A percentile compares a stretch with the other conserved stretches of the same genome.
Evolutionary conservation across 768 basidiomycete genomes (phyloP).

Genomic region (Russula sp.): DNA sequence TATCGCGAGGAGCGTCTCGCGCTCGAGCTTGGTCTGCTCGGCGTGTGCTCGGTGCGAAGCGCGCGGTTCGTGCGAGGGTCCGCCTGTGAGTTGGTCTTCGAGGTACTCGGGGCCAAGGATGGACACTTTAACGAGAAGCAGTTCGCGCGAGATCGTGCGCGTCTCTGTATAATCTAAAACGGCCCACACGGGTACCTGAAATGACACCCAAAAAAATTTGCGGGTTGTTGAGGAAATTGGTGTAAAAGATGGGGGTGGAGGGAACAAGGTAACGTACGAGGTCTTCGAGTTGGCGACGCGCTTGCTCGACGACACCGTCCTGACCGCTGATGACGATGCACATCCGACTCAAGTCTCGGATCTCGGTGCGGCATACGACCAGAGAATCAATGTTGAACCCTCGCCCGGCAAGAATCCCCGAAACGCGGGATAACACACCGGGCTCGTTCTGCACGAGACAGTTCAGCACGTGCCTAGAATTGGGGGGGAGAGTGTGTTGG

Average conservation of each 20-base stretch:
- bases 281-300: conserved; percentile 92
- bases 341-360: conserved; percentile 96
- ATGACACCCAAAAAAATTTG: background rate
- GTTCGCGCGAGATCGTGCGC: conserved; percentile 84
- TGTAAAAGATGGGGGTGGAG: background rate
- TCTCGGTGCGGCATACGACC: conserved; percentile 97
- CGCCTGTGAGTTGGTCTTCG: conserved; percentile 84
- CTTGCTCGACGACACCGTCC: conserved; percentile 97
- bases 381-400: conserved; percentile 99
- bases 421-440: conserved; percentile 96
- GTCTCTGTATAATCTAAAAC: conserved; percentile 98
- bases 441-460: conserved; percentile 99
- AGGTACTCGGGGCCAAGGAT: conserved; percentile 97
- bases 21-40: conserved; percentile 54
- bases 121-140: conserved; percentile 93
- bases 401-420: conserved; percentile 93
- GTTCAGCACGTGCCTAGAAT: conserved; percentile 85
- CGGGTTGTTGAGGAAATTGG: background rate
- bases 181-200: conserved; percentile 97
- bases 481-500: background rate
- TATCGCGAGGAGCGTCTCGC: conserved; percentile 69
- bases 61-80: conserved; percentile 78
- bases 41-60: conserved; percentile 31
- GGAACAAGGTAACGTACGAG: conserved; percentile 55
- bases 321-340: conserved; percentile 96